phyloP scores from a whole-genome alignment of 2,329 filamentous ascomycete species.

The Fusarium napiforme region DNA sequence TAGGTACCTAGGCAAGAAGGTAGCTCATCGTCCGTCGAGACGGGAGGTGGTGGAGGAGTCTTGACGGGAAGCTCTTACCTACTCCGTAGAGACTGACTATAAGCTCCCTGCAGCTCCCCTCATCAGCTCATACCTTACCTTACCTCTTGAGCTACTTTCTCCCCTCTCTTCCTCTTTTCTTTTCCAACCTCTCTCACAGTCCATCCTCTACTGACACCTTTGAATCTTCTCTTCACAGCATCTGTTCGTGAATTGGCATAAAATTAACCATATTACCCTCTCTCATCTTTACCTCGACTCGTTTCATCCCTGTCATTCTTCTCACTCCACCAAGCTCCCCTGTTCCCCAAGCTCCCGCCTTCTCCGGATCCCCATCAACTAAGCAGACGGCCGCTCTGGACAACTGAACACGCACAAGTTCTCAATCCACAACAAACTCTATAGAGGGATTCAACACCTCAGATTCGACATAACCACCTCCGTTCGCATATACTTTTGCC shows the following conservation, averaged over 20 bases:
- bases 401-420: neutral
- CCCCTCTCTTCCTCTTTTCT: neutral
- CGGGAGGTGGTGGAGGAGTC: neutral
- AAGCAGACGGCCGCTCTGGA: constrained; percentile 6
- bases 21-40: neutral
- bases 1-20: neutral
- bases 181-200: neutral
- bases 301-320: constrained; percentile 6
- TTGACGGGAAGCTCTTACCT: constrained; percentile 19
- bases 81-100: neutral
- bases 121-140: neutral
- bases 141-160: neutral
- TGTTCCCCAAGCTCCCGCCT: constrained; percentile 25
- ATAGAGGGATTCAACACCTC: neutral
- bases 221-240: constrained; percentile 12
- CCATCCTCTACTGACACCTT: constrained; percentile 1
- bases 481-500: neutral
- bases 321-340: constrained; percentile 28
- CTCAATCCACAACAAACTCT: neutral
- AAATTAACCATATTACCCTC: neutral
- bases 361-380: constrained; percentile 31
- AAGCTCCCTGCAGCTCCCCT: constrained; percentile 19
- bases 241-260: constrained; percentile 26
- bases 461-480: neutral
- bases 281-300: constrained; percentile 6